Evolutionary conservation across 192 early-diverging fungal species (phyloP), one percentile per base, ranked within the genome.

Genomic region (Globomyces pollinis-pini): DNA sequence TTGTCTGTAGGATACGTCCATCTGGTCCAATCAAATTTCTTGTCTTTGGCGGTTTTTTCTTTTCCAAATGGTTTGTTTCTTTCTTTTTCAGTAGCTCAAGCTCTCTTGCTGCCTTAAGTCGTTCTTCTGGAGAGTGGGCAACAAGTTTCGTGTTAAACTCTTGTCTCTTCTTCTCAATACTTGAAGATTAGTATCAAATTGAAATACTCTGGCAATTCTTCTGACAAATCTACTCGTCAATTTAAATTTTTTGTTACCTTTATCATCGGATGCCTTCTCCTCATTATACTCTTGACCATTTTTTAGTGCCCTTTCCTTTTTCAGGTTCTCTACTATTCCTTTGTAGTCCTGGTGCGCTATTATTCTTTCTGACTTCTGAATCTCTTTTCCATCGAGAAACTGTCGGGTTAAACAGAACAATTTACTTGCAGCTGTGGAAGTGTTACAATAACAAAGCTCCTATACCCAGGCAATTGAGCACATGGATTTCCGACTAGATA

Each of bases 401-500:
- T 79, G 24, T n/a, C n/a, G n/a, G n/a, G n/a, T n/a, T n/a, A 2
- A 15, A 15, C 7, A 26, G 11, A 24, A 20, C 18, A 15, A n/a
- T 12, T 15, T 45, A 81, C 75, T 64, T 70, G 66, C n/a, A 83
- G 59, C 38, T 81, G 78, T 9, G 81, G 81, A 12, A 83, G 59
- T 0, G 75, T 58, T 12, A 51, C 60, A 35, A 79, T 73, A 18
- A 81, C 78, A 67, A 69, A 77, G 35, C 65, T 65, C 9, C 78
- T 50, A 56, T 83, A 83, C 7, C 76, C 78, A 50, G 77, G 62
- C 21, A 67, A 61, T 38, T 70, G 36, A 12, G 74, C 49, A 53
- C 77, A 69, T 0, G 81, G 81, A 56, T 83, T 83, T 2, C 81
- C 81, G 9, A 78, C 63, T 11, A 83, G 65, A n/a, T 33, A 57